Base-by-base conservation (phyloP, 1,284 basidiomycete species). In the Fomitopsis schrenkii region DNA sequence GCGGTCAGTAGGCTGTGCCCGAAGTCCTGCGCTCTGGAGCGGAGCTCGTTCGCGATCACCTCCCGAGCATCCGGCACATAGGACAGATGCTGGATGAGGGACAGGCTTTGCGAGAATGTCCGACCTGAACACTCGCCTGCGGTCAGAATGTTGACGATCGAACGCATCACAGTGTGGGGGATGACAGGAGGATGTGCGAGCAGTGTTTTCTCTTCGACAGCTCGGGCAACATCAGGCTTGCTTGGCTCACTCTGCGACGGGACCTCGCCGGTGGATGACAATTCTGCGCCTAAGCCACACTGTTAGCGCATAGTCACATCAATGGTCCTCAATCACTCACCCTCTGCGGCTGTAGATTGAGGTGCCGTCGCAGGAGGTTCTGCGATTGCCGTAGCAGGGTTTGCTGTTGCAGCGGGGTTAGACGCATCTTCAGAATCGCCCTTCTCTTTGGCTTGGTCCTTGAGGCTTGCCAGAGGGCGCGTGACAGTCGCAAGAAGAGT, bases 141-240 rank as follows among this genome's bases (percentile, higher is more conserved):
- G 22, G 95, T 97, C 60, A 98, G 80, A 67, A 97, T 93, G 72
- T 98, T 97, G 71, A 97, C 93, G 62, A 98, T 93, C 45, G 95
- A 84, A 44, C 92, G 88, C 22, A 98, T 82, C 35, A 91, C 88
- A 3, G 85, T 74, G 55, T 91, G 84, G 7, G 95, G 93, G 62
- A 98, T 89, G 65, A 89, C 85, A 14, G 95, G 95, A 28, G 91
- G 87, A 59, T 84, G 84, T 17, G 87, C 77, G 14, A 91, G 76
- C n/a, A 90, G 71, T 14, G 84, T 78, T 63, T 86, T 88, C 67
- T 88, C 86, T 69, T 88, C 88, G 0, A 76, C 69, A 35, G 76
- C 74, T 63, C 82, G 80, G 1, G 69, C 70, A 65, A 64, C 36
- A 22, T 54, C 52, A 2, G 52, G 52, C 52, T 54, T 54, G 52